Conservation (phyloP, 768 basidiomycete species). For the Pleurotus tuber-regium region DNA sequence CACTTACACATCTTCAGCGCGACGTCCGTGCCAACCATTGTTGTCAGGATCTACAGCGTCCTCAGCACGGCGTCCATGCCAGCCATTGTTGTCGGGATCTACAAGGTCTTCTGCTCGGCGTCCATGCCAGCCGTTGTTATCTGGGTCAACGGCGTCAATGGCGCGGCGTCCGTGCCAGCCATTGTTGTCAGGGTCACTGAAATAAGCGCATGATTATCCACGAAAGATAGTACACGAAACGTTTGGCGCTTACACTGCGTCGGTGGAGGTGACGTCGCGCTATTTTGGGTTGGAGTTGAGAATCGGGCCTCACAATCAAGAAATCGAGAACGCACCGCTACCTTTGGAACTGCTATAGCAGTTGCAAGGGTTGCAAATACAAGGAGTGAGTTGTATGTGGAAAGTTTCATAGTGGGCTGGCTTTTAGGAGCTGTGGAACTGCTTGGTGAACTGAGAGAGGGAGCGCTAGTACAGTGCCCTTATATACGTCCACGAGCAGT, state of each 20-base stretch:
- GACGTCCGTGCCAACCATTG: not conserved
- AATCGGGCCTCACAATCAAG: no score
- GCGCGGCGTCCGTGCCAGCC: not conserved
- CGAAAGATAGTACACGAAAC: not conserved
- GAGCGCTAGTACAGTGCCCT: no score
- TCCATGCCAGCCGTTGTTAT: no score
- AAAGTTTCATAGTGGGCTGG: not conserved
- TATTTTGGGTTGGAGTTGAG: no score
- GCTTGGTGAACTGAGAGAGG: no score
- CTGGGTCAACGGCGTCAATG: not conserved
- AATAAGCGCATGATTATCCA: not conserved
- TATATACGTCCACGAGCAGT: no score
- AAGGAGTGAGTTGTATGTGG: not conserved
- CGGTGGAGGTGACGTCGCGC: not conserved
- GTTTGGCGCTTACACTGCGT: not conserved
- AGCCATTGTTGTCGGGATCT: not conserved
- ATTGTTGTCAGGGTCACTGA: not conserved
- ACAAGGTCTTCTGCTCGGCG: no score
- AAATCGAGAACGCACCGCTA: not conserved
- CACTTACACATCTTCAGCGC: not conserved
- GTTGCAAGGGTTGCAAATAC: not conserved
- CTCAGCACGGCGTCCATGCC: not conserved
- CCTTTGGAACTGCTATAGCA: not conserved
- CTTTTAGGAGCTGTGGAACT: no score
- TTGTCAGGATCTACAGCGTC: not conserved